Conservation (phyloP, 208 protist genomes). For the Leishmania turanica region DNA sequence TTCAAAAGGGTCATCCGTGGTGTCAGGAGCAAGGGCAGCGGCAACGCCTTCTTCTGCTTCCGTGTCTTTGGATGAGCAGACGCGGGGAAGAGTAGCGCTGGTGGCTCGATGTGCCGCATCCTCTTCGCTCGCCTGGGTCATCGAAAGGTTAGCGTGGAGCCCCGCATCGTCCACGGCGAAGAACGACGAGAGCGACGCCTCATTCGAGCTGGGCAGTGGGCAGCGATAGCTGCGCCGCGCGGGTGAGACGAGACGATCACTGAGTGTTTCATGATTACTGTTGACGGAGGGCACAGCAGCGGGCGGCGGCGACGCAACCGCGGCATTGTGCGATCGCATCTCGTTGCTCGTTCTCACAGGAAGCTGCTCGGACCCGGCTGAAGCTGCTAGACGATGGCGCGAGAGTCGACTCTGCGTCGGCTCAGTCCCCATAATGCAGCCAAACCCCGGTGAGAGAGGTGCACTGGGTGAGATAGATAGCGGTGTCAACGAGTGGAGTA, state of each 20-base stretch:
- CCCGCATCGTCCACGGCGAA: background rate
- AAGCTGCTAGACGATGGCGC: background rate
- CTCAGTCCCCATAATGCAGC: background rate
- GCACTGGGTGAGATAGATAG: background rate
- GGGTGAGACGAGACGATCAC: background rate
- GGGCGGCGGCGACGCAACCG: background rate
- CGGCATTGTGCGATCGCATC: background rate
- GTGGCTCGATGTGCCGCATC: background rate
- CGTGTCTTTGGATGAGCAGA: background rate
- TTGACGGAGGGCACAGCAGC: background rate
- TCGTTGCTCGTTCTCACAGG: background rate
- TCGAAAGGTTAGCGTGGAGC: background rate
- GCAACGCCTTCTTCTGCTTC: background rate
- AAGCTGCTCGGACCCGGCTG: background rate
- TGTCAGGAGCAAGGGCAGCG: background rate
- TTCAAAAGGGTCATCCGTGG: background rate
- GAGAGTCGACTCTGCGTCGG: conserved; percentile 2
- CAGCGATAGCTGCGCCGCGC: background rate
- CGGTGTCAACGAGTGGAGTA: background rate
- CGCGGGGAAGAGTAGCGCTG: background rate
- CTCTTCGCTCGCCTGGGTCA: background rate
- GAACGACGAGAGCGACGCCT: background rate
- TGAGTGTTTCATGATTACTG: background rate
- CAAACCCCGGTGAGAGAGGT: background rate
- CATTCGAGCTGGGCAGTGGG: background rate